Evolutionary conservation across 2,329 filamentous ascomycete genomes (phyloP), one percentile per base, ranked within the genome.

Genomic region (Exophiala spinifera): DNA sequence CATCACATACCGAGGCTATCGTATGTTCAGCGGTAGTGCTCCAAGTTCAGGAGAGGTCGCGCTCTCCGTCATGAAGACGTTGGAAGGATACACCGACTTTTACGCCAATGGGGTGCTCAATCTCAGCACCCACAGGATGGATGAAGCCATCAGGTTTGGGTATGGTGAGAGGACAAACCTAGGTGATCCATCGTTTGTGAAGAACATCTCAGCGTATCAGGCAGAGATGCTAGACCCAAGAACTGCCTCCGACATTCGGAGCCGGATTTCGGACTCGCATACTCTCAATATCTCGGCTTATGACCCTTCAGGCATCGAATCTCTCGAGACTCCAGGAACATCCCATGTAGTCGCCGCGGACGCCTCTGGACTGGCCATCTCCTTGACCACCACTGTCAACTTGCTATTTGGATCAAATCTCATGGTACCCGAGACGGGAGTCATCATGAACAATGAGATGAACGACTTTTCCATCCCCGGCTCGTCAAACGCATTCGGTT

Each of bases 131-230:
- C 94, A 97, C 71, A 83, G 88, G 13, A 80, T 96, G 61, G 84
- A 90, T 65, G 94, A 97, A 76, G 87, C 91, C 11, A 89, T 96
- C 74, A 82, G 90, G 19, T 97, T 95, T 69, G 91, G 83, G 2
- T 97, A 96, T 67, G 91, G 86, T 3, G 76, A 87, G 63, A 84
- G 91, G 53, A 79, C 84, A n/a, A 79, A 85, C 23, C 80, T 97
- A 0, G 92, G 91, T 3, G 94, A 97, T 68, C 94, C 92, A 0
- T 76, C 74, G 1, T 96, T 87, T 67, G 81, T 95, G 3, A 62
- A 76, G 0, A 81, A 82, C 25, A 74, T 92, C 47, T 72, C 77
- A 7, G 69, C 73, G 6, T 86, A 87, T 61, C 85, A 96, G 69
- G 68, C 76, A 1, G 68, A 77, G 2, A 88, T 97, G 77, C 71